phyloP scores from a whole-genome alignment of 1,284 basidiomycete species.

The Ganoderma meredithae region DNA sequence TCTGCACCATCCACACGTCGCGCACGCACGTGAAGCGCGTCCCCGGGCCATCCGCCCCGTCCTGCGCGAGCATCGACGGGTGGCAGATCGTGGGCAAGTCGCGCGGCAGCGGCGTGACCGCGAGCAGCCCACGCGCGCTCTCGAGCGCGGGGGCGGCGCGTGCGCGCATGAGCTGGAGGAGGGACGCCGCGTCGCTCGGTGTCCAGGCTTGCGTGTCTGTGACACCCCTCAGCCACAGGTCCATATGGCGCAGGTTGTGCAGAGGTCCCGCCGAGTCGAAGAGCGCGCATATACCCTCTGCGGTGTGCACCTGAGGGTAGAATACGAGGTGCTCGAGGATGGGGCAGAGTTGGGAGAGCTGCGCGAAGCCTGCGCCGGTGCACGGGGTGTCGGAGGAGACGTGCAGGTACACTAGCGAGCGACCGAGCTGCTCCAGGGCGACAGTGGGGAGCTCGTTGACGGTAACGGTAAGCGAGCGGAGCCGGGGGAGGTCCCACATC shows the following conservation, averaged over 20 bases:
- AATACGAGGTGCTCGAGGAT: neutral
- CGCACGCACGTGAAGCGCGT: neutral
- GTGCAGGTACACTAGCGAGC: neutral
- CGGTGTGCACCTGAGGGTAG: neutral
- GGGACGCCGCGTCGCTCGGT: neutral
- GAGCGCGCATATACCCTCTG: neutral
- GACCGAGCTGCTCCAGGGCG: neutral
- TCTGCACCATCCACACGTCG: neutral
- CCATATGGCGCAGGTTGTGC: neutral
- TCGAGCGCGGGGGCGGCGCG: neutral
- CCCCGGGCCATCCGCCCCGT: neutral
- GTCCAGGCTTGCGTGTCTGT: neutral
- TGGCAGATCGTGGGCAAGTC: neutral
- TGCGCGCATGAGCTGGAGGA: neutral
- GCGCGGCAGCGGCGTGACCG: neutral
- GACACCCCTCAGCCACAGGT: neutral
- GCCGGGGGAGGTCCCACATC: neutral
- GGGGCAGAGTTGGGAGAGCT: neutral
- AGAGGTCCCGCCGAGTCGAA: neutral
- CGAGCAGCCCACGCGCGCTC: neutral
- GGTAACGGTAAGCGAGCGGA: neutral
- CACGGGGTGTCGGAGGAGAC: neutral
- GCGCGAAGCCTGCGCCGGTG: neutral
- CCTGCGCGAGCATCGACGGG: neutral
- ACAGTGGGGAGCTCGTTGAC: neutral